These are phyloP conservation scores for Vitis hybrid DNA, from an alignment of 177 flowering plant species.

Conservation along the genomic window DNA sequence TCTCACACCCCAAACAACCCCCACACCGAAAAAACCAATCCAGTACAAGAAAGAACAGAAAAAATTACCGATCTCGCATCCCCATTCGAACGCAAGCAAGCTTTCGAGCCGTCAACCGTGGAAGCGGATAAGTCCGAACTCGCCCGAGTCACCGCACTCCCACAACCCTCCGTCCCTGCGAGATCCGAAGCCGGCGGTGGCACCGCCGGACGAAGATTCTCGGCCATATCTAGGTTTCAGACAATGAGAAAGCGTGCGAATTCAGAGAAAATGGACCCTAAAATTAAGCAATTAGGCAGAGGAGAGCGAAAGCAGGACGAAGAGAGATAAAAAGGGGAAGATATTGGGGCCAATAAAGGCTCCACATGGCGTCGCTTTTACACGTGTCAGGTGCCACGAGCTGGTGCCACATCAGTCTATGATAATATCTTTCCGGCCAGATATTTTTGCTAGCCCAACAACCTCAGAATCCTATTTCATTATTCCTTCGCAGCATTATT, in stretches of 20 bases:
- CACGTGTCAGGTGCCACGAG: conserved; percentile 22
- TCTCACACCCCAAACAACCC: no score
- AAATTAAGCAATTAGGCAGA: conserved; percentile 16
- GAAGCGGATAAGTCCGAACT: conserved; percentile 17
- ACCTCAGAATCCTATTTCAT: no score
- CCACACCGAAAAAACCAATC: background rate
- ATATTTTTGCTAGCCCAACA: conserved; percentile 23
- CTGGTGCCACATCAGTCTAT: conserved; percentile 23
- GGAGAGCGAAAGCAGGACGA: background rate
- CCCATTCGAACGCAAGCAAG: background rate
- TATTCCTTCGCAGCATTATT: no score
- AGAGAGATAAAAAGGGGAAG: conserved; percentile 4
- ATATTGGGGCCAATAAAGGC: conserved; percentile 18
- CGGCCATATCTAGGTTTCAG: background rate
- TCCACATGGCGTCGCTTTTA: conserved; percentile 36
- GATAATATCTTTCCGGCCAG: conserved; percentile 39
- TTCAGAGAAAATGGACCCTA: background rate
- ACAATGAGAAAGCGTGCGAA: background rate
- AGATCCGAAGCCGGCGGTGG: conserved; percentile 13
- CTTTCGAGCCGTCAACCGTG: conserved; percentile 9
- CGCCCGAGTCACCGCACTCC: conserved; percentile 12
- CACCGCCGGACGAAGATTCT: conserved; percentile 13
- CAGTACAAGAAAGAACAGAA: background rate
- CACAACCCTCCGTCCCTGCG: background rate
- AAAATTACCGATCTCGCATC: conserved; percentile 10